Base-by-base conservation (phyloP, 2,329 filamentous ascomycete species). In the Xylaria digitata region DNA sequence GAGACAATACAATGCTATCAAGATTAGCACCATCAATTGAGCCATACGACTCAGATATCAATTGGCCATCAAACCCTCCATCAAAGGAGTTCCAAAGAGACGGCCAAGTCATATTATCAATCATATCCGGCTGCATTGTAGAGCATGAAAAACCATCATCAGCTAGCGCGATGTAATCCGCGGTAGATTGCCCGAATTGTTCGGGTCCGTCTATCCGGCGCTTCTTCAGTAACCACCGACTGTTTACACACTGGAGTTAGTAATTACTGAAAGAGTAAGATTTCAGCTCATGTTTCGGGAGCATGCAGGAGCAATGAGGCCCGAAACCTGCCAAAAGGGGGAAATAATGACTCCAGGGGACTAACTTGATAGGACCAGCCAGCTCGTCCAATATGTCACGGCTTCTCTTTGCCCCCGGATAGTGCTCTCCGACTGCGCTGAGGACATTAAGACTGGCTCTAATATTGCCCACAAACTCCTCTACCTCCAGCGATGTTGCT, bases 381-480 rank as follows among this genome's bases (percentile, higher is more conserved):
- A 83, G 67, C 2, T 81, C 80, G 42, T 84, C 80, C 0, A 84
- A 52, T 1, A 82, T 80, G n/a, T 83, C 80, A 3, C 82, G 78
- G 52, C 81, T 80, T 13, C 80, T 77, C 63, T 82, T 84, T 0
- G 83, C 84, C 4, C 84, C 84, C 0, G 79, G 76, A 84, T 84
- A 87, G 64, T 86, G 81, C 63, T 70, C 67, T 86, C 84, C 0
- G 82, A 84, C 2, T 80, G 84, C 84, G 43, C 84, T 84, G 2
- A 87, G 74, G 0, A 86, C 79, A 15, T 82, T 84, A 11, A 83
- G 74, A 0, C 82, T 77, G 1, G 79, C 78, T 23, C 79, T 79
- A 11, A 85, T 71, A 26, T 83, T 80, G 0, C 75, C 75, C 65
- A 82, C 79, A 2, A 86, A 72, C 0, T 77, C 74, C 13, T 83